Base-by-base conservation (phyloP, 1,284 basidiomycete species). In the Tetrapyrgos nigripes region DNA sequence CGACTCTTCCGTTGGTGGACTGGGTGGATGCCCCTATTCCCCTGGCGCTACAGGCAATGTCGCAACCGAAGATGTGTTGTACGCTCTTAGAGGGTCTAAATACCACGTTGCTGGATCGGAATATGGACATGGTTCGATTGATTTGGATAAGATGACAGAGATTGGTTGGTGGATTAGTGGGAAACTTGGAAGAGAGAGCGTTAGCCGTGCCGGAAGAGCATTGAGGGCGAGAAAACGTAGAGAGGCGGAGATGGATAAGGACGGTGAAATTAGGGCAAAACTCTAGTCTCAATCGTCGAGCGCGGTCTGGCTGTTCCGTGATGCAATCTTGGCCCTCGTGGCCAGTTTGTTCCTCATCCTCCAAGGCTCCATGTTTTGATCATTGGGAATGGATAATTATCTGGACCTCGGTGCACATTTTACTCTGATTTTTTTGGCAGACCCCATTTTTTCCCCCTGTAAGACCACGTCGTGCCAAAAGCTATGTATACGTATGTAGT, bases 11-110 rank as follows among this genome's bases (percentile, higher is more conserved):
- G 86, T 97, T 4, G 93, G 89, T 4, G 95, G 96, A 0, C 84
- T 98, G 0, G 96, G 96, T 2, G 95, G 96, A 13, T 98, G 96
- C 68, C 96, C 96, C 1, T 98, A 96, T 75, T 95, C 94, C 0
- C 96, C 96, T 0, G 96, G 96, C 1, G 94, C 95, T 4, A 96
- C 93, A 0, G 94, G 94, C n/a, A 96, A 96, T 66, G 92, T 96
- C 26, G 89, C 93, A 0, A 96, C 94, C 0, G 95, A 97, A 69
- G 94, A 96, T 65, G 87, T 97, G 0, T 80, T 97, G 3, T 95
- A 97, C 65, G 91, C 92, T 0, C 81, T 98, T 4, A 85, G 88
- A 50, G 85, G 81, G 24, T 87, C 88, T 5, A 82, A 81, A 1
- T 96, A 92, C 74, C 73, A 82, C 14, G 88, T 94, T 0, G 83